Percentiles rank a stretch among this genome's conserved stretches.
Conservation (phyloP, 768 basidiomycete species). For the Agaricus blazei region DNA sequence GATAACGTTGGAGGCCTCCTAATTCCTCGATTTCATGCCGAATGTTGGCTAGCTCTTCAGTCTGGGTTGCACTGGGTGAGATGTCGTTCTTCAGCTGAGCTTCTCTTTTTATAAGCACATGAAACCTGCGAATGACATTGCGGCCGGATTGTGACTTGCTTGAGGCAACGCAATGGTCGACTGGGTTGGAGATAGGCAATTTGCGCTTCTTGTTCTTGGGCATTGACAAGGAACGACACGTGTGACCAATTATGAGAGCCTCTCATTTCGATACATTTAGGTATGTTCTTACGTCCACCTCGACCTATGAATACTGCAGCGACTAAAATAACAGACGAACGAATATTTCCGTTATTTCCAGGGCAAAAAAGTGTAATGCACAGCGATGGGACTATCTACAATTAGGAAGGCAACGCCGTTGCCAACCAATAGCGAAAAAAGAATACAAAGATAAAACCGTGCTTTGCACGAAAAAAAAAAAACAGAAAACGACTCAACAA, state of each 20-base stretch:
- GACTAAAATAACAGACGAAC: not conserved
- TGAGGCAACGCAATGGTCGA: constrained; percentile 27
- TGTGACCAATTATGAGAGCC: not conserved
- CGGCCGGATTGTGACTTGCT: constrained; percentile 59
- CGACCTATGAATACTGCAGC: too few species aligned
- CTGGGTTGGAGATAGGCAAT: constrained; percentile 22
- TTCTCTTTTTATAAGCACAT: constrained; percentile 71
- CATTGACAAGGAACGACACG: constrained; percentile 15
- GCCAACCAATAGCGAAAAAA: not conserved
- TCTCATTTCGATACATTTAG: not conserved
- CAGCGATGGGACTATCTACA: not conserved
- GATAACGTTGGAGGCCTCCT: constrained; percentile 81
- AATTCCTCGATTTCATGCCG: constrained; percentile 57
- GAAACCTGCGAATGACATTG: constrained; percentile 73
- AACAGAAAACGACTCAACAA: not conserved
- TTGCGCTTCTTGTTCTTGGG: constrained; percentile 33
- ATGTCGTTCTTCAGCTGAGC: constrained; percentile 39
- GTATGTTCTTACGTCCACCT: not conserved
- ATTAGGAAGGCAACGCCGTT: not conserved
- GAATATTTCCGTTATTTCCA: not conserved
- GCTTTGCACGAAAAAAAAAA: not conserved
- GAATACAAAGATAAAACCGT: not conserved
- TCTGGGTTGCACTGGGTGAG: constrained; percentile 16
- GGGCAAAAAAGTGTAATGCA: not conserved
- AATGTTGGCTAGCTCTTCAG: constrained; percentile 42